Evolutionary conservation across 2,329 filamentous ascomycete species (phyloP), one percentile per base, ranked within the genome.

Genomic region (Sclerotinia borealis): DNA sequence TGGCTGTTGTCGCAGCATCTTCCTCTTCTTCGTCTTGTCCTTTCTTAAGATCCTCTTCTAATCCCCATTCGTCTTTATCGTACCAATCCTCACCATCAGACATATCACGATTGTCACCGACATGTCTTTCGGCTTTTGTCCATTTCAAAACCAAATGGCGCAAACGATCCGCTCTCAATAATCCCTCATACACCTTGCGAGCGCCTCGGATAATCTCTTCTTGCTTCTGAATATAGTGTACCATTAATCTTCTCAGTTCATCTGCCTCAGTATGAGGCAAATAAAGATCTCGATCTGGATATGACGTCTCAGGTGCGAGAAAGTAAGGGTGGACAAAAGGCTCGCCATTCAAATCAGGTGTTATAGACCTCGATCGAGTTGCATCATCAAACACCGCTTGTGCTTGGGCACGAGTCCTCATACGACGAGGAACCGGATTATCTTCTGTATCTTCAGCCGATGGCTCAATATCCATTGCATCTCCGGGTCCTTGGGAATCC

Each of bases 31-130:
- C 87, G 66, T 92, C 89, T 70, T 90, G 87, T 0, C 91, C 91
- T 77, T 95, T 95, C 74, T 91, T 88, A 9, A 93, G 77, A 68
- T 90, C 87, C 66, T 90, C 88, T 10, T 85, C 82, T 55, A 95
- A 75, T 0, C 84, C 85, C 90, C 90, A 93, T 76, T 91, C 89
- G 60, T 91, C 88, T 72, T 84, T 85, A 75, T 96, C 91, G 72
- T 92, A 93, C 89, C 90, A 96, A 74, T 96, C 91, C 78, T 96
- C 91, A 13, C 90, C 90, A 73, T 96, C 91, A 58, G 89, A 92
- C 87, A 95, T 87, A 74, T 93, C 90, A 43, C 72, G 68, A 56
- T 86, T 85, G 22, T 79, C 73, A 1, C 86, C 85, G 59, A 79
- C 81, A 71, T 93, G 91, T 27, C 83, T 90, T 76, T 93, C 91